Evolutionary conservation across 2,329 filamentous ascomycete species (phyloP).

Genomic region (Orbilia brochopaga): DNA sequence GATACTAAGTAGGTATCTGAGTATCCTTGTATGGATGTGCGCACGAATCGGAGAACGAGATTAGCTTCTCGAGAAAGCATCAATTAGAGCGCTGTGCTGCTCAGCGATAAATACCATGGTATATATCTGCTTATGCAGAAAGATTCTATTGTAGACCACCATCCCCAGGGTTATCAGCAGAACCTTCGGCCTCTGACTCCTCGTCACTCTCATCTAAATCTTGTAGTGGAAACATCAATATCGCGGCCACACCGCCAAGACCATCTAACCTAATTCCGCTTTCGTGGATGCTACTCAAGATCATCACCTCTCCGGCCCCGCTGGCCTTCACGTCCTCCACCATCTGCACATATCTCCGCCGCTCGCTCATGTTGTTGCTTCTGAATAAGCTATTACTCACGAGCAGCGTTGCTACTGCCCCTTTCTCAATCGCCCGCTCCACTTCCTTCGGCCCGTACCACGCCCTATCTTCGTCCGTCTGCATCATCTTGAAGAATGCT

Average conservation of each 20-base stretch:
- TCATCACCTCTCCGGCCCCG: slow-evolving; percentile 82
- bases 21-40: no score
- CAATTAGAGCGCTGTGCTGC: no score
- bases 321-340: slow-evolving; percentile 82
- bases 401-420: slow-evolving; percentile 83
- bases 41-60: no score
- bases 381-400: slow-evolving; percentile 89
- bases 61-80: no score
- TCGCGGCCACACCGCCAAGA: slow-evolving; percentile 84
- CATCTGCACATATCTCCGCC: slow-evolving; percentile 80
- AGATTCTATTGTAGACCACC: slow-evolving; percentile 28
- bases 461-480: slow-evolving; percentile 82
- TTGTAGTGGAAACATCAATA: slow-evolving; percentile 84
- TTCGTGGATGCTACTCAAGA: slow-evolving; percentile 93
- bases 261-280: slow-evolving; percentile 84
- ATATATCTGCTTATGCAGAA: no score
- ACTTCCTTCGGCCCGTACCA: slow-evolving; percentile 90
- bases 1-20: no score
- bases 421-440: slow-evolving; percentile 79
- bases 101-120: no score
- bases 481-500: slow-evolving; percentile 76
- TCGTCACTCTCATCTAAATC: slow-evolving; percentile 77
- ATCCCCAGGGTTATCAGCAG: slow-evolving; percentile 46
- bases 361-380: slow-evolving; percentile 75
- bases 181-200: slow-evolving; percentile 57